phyloP scores from a whole-genome alignment of 768 basidiomycete species.

The Auricularia sp. region DNA sequence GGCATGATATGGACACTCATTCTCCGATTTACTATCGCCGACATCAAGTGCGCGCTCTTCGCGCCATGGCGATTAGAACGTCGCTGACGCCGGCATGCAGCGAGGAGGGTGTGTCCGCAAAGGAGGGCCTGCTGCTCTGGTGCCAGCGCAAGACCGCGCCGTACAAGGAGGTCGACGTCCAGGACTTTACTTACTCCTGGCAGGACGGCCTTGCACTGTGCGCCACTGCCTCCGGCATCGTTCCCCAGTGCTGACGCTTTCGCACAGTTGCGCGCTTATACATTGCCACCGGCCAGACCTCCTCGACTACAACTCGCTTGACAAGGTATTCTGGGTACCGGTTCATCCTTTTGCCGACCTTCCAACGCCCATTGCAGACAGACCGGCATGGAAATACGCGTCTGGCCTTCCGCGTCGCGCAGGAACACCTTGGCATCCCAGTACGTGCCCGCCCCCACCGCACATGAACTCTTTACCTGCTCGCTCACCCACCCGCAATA shows the following conservation, averaged over 20 bases:
- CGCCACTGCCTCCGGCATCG: slow-evolving; percentile 20
- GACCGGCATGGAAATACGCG: slow-evolving; percentile 77
- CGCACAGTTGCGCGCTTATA: slow-evolving; percentile 81
- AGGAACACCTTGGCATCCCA: slow-evolving; percentile 82
- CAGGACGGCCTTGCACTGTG: slow-evolving; percentile 92
- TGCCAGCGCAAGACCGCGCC: slow-evolving; percentile 92
- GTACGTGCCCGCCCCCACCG: slow-evolving; percentile 17
- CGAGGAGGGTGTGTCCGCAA: slow-evolving; percentile 96
- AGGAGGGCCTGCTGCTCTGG: slow-evolving; percentile 95
- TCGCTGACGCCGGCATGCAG: slow-evolving; percentile 31
- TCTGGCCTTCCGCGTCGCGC: slow-evolving; percentile 80
- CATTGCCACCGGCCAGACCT: slow-evolving; percentile 96
- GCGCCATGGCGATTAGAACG: background rate
- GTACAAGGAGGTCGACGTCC: slow-evolving; percentile 86
- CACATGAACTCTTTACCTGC: slow-evolving; percentile 20
- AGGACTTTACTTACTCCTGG: slow-evolving; percentile 90
- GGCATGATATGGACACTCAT: slow-evolving; percentile 99
- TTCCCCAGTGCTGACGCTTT: background rate
- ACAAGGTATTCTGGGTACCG: slow-evolving; percentile 47
- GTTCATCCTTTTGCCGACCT: slow-evolving; percentile 7
- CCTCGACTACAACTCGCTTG: slow-evolving; percentile 74
- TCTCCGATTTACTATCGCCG: slow-evolving; percentile 93
- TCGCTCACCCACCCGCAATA: too few species aligned
- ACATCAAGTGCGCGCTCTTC: slow-evolving; percentile 69
- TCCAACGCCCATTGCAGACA: slow-evolving; percentile 29